Percentiles rank a stretch among this genome's conserved stretches.
Conservation (phyloP, 2,329 filamentous ascomycete species). For the Parastagonospora avenae region DNA sequence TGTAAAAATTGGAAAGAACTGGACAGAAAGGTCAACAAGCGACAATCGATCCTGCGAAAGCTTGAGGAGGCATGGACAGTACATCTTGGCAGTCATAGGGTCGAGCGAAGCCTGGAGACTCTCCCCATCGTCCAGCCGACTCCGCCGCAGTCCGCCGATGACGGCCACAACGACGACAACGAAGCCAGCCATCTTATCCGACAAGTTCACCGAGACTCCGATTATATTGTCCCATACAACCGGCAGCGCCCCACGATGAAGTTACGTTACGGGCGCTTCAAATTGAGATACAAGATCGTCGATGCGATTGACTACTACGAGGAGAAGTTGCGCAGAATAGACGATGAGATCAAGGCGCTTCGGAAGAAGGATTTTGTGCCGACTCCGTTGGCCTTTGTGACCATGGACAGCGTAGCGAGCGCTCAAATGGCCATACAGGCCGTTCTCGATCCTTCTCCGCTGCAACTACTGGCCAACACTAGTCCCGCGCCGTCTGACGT, state of each 20-base stretch:
- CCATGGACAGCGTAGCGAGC: conserved; percentile 93
- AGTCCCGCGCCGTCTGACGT: conserved; percentile 90
- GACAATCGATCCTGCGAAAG: conserved; percentile 68
- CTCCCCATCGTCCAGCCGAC: conserved; percentile 57
- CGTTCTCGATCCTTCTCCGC: conserved; percentile 86
- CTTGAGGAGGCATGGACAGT: conserved; percentile 85
- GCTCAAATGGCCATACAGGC: conserved; percentile 96
- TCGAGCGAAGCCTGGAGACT: conserved; percentile 54
- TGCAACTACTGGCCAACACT: conserved; percentile 80
- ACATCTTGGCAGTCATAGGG: conserved; percentile 65
- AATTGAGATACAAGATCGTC: conserved; percentile 71
- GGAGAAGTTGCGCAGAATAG: conserved; percentile 77
- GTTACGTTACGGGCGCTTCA: conserved; percentile 79
- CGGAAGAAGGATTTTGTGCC: conserved; percentile 77
- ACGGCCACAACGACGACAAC: conserved; percentile 48
- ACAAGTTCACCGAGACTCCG: conserved; percentile 44
- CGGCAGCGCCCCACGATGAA: conserved; percentile 68
- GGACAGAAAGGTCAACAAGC: conserved; percentile 72
- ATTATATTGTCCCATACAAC: conserved; percentile 52
- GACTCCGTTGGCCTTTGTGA: conserved; percentile 89
- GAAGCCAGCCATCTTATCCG: conserved; percentile 67
- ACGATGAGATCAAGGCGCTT: conserved; percentile 73
- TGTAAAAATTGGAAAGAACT: conserved; percentile 86
- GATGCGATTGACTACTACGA: conserved; percentile 96
- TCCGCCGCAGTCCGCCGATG: conserved; percentile 39